Base-by-base conservation (phyloP, 768 basidiomycete genomes). In the Serendipita indica region DNA sequence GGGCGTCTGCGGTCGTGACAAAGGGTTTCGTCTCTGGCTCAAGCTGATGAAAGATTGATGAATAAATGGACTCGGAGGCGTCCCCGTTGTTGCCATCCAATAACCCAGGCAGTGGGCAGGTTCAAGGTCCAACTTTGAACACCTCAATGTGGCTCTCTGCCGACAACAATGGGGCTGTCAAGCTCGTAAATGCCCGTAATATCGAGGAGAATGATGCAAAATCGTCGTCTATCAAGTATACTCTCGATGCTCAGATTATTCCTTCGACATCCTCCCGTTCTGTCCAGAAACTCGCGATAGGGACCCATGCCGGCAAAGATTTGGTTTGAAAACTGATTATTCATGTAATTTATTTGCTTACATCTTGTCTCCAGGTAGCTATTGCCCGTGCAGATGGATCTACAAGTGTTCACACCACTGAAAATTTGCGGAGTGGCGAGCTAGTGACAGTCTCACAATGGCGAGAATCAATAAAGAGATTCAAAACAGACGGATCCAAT, bases 331-430 rank as follows among this genome's bases (percentile, higher is more conserved):
- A n/a, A n/a, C n/a, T 20, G 16, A 22, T 41, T 14, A 6, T 7
- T 35, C 33, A 39, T 45, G 5, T 54, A 33, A 20, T 46, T 57
- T 22, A 34, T n/a, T 20, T 58, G 6, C 14, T 25, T 6, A 30
- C 16, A 18, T 57, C 18, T 39, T n/a, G 14, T 57, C 30, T 14
- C 20, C 32, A 90, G 87, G 62, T 87, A 62, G 78, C 79, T 59
- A 77, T 84, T 62, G 82, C 77, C 4, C 78, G 79, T 61, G 76
- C 81, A 3, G 75, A 83, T 61, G 86, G 87, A 33, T 71, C 77
- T 37, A 69, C 75, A 20, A 69, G 72, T 30, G 62, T 79, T 1
- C 78, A 75, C 54, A 66, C 66, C 3, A 54, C 83, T 16, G 63
- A 73, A 5, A 72, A 72, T 13, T 27, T 54, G 10, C 72, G 77